Percentiles rank a stretch among this genome's conserved stretches.
phyloP scores from a whole-genome alignment of 2,329 filamentous ascomycete genomes.

The Phyllosticta citribraziliensis region DNA sequence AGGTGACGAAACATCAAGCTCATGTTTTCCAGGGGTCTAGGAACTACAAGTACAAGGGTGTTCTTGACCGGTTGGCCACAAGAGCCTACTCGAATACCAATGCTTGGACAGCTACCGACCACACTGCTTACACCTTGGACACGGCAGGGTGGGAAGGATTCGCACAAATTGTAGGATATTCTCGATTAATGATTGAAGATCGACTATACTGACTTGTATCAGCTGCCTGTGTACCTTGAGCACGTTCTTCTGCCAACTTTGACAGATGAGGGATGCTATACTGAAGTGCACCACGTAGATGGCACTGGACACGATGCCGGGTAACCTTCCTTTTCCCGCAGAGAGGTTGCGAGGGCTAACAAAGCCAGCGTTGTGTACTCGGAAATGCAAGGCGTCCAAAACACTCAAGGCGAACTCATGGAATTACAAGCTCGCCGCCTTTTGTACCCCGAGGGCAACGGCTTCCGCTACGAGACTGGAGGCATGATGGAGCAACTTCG shows the following conservation, averaged over 20 bases:
- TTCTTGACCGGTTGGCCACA: conserved; percentile 87
- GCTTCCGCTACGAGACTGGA: conserved; percentile 96
- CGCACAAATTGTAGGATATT: conserved; percentile 56
- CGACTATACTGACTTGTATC: not conserved
- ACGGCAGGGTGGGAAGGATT: conserved; percentile 97
- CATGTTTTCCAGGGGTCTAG: conserved; percentile 68
- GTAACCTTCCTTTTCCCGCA: conserved; percentile 18
- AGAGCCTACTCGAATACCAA: conserved; percentile 91
- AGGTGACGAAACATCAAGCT: not conserved
- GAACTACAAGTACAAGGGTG: conserved; percentile 87
- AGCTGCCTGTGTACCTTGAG: conserved; percentile 83
- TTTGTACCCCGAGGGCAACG: conserved; percentile 79
- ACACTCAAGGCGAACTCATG: conserved; percentile 75
- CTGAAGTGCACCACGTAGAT: conserved; percentile 93
- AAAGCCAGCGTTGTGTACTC: conserved; percentile 73
- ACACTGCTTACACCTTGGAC: conserved; percentile 91
- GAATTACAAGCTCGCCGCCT: conserved; percentile 70
- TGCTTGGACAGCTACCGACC: conserved; percentile 93
- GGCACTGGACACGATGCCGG: conserved; percentile 87
- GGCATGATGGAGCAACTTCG: conserved; percentile 90
- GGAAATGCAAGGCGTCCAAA: conserved; percentile 95
- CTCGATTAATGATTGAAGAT: not conserved
- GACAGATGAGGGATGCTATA: conserved; percentile 86
- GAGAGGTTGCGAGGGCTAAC: conserved; percentile 12
- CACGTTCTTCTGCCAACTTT: conserved; percentile 86